Base-by-base conservation (phyloP, 2,329 filamentous ascomycete genomes). In the Penicillium sp. region DNA sequence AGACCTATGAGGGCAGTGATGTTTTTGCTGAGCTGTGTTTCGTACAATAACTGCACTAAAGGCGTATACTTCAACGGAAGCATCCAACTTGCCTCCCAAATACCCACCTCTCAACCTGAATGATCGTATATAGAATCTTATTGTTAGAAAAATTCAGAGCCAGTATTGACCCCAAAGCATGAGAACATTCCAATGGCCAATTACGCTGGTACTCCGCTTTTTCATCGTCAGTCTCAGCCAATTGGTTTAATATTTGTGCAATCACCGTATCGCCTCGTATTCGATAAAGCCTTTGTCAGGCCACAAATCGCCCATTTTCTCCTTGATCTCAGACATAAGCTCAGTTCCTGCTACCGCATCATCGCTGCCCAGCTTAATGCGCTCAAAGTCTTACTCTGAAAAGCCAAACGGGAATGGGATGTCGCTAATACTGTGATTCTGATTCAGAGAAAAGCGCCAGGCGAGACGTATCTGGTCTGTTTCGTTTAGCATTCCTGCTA, bases 131-230 rank as follows among this genome's bases (percentile, higher is more conserved):
- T 27, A 8, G 25, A 27, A 27, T 27, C 8, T 27, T 27, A 27
- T 27, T 27, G 8, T 27, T 27, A 27, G 25, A 27, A 7, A 27
- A 27, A 8, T 27, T 9, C 25, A 27, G 25, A 27, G 25, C 25
- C 25, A 27, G 25, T 27, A 27, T 4, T 41, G 39, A 27, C 13
- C 3, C 25, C 5, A 18, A 18, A 18, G 10, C 16, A 6, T 16
- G 10, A 27, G 12, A 56, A 77, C 68, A 58, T 64, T 66, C 64
- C 57, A 70, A 69, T 40, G 67, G 67, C 66, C 65, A 70, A 56
- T 57, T 62, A 6, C 52, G 56, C 57, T 64, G 41, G 32, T 64
- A 68, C 47, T 67, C 65, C 4, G 57, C 62, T 44, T 27, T 68
- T 51, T 68, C 64, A 59, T 66, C 58, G 7, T 65, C 64, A 8